Evolutionary conservation across 305 asterid species (phyloP).

Genomic region (Solanum aculeatissimum): DNA sequence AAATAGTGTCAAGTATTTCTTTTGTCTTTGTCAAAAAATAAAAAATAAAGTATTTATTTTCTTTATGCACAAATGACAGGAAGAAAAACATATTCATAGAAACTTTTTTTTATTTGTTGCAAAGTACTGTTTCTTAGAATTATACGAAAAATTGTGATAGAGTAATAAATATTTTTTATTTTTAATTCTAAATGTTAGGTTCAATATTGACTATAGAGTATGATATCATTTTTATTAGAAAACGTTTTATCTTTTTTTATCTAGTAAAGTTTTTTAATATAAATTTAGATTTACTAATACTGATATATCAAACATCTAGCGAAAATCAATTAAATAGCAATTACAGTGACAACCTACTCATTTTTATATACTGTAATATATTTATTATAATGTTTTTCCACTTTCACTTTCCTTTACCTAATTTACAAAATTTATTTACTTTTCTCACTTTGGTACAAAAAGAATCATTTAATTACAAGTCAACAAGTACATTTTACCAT

Average conservation of each 20-base stretch:
- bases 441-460: background rate
- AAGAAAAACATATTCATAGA: background rate
- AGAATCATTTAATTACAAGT: background rate
- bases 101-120: background rate
- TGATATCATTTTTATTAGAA: background rate
- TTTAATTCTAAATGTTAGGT: background rate
- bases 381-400: background rate
- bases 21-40: no score
- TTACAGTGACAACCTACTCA: background rate
- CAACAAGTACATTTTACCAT: background rate
- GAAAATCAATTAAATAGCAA: background rate
- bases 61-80: background rate
- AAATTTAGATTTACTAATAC: background rate
- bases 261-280: background rate
- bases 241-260: fast-evolving
- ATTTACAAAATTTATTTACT: background rate
- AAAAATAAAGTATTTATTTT: background rate
- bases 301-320: fast-evolving
- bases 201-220: background rate
- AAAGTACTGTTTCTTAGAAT: background rate
- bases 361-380: background rate
- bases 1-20: background rate
- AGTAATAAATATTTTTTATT: background rate
- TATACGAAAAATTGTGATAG: background rate
- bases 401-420: background rate